Evolutionary conservation across 2,329 filamentous ascomycete genomes (phyloP).

Genomic region (Hymenoscyphus fraxineus): DNA sequence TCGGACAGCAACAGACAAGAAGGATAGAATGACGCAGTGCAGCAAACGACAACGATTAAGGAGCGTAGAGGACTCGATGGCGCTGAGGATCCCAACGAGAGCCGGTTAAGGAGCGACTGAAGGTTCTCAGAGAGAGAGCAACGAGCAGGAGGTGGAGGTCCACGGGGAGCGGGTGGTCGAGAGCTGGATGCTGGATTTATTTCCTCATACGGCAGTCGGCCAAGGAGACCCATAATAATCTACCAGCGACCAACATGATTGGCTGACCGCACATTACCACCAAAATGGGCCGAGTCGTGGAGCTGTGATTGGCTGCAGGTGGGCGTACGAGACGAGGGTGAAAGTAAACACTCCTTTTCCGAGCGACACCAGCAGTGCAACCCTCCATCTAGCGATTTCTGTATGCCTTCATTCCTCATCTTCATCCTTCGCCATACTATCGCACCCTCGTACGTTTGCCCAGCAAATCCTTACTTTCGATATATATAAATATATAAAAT

Average conservation of each 20-base stretch:
- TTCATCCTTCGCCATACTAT: no score
- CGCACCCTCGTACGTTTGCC: no score
- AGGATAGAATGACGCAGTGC: background rate
- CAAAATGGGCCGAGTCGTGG: background rate
- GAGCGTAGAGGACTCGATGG: background rate
- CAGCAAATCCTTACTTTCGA: no score
- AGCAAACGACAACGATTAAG: conserved; percentile 1
- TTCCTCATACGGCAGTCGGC: background rate
- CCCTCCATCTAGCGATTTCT: no score
- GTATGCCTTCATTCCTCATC: no score
- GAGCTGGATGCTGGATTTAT: background rate
- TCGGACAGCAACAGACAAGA: background rate
- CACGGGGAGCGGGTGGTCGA: no score
- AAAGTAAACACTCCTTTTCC: background rate
- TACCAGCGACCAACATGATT: background rate
- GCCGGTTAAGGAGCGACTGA: background rate
- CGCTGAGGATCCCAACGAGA: background rate
- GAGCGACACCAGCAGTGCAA: no score
- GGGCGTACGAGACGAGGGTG: background rate
- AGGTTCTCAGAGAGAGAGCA: background rate
- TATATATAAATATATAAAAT: no score
- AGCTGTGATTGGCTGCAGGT: background rate
- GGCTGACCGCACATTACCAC: background rate
- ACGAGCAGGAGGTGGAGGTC: background rate
- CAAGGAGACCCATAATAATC: background rate